Base-by-base conservation (phyloP, 2,329 filamentous ascomycete species). In the Sporothrix variecibatus region DNA sequence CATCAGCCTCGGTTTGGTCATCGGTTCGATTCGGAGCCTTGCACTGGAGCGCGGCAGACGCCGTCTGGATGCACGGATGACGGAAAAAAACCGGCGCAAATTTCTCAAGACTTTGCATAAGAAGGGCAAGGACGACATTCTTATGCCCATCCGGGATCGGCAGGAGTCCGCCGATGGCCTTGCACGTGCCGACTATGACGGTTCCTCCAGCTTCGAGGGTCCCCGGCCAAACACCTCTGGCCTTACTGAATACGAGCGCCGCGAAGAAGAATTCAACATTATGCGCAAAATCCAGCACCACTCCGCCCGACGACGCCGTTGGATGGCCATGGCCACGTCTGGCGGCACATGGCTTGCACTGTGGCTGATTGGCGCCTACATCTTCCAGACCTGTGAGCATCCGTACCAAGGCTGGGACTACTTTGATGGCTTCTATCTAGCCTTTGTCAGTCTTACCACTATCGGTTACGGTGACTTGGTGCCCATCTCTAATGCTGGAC, bases 391-490 rank as follows among this genome's bases (percentile, higher is more conserved):
- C 12, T 85, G 82, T 71, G 89, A 91, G 79, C 73, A 79, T 20
- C 79, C 80, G 0, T 89, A 89, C 70, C 89, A 91, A 77, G 76
- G 80, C 2, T 91, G 94, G 89, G 86, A 83, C 0, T 98, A 97
- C 79, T 97, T 95, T 78, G 85, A 94, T 73, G 88, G 91, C 0
- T 86, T 98, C 60, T 97, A 97, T 82, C 97, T 97, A 80, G 91
- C 91, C 77, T 98, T 96, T 81, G 90, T 94, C 46, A 92, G 91
- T 2, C 87, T 97, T 31, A 86, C 94, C 1, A 97, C 95, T 0
- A 93, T 97, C 51, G 95, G 95, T 0, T 97, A 97, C 78, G 95
- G 95, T 3, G 94, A 97, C 77, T 82, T 92, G 5, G 90, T 91
- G 1, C 94, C 94, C 0, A 85, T 90, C n/a, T 93, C 91, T 1